Evolutionary conservation across 176 grass and related monocot species (phyloP).

Genomic region (Alloteropsis semialata): DNA sequence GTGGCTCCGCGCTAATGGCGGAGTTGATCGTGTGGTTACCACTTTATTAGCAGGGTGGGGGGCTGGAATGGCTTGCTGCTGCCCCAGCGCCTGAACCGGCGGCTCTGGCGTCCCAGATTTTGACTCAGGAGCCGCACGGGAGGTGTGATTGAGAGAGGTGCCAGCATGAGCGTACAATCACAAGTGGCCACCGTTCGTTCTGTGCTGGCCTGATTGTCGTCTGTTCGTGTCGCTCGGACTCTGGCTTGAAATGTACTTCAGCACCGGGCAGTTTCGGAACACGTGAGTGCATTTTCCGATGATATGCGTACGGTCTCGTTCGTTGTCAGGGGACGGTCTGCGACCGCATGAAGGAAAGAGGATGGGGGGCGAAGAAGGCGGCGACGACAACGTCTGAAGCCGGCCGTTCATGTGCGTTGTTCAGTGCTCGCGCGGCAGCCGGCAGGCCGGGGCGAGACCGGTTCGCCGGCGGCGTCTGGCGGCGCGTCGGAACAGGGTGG

Average conservation of each 20-base stretch:
- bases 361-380: background rate
- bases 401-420: background rate
- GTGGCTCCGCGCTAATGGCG: background rate
- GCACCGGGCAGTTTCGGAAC: no score
- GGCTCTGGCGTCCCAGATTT: background rate
- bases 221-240: background rate
- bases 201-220: background rate
- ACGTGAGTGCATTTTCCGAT: background rate
- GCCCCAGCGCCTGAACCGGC: background rate
- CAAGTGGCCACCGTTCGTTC: background rate
- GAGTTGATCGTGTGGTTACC: no score
- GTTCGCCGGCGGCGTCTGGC: no score
- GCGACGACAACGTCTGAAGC: no score
- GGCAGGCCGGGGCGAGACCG: no score
- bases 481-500: no score
- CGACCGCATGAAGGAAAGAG: background rate
- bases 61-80: no score
- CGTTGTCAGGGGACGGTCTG: background rate
- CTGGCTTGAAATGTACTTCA: background rate
- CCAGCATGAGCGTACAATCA: background rate
- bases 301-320: background rate
- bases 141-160: background rate
- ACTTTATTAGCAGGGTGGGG: no score
- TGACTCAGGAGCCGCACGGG: slow-evolving; percentile 29
- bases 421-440: no score